Conservation (phyloP, 306 rosid genomes). For the Hippophae tibetana region DNA sequence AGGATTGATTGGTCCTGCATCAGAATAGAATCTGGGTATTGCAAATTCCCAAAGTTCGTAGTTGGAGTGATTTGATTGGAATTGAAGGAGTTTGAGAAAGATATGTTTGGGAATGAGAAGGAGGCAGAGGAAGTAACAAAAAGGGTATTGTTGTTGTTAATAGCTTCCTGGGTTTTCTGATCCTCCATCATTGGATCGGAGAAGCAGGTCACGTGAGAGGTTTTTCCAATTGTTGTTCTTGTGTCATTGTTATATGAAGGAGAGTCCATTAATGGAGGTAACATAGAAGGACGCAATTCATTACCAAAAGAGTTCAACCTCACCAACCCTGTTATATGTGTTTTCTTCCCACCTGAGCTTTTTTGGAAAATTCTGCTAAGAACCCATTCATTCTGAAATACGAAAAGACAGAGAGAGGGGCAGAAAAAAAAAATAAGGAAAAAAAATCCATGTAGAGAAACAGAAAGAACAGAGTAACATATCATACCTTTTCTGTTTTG, state of each 20-base stretch:
- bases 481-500: conserved; percentile 39
- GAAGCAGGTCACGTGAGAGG: conserved; percentile 61
- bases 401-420: conserved; percentile 8
- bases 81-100: not conserved
- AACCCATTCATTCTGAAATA: conserved; percentile 74
- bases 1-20: conserved; percentile 31
- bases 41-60: conserved; percentile 20
- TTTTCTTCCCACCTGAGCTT: conserved; percentile 31
- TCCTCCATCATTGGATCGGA: conserved; percentile 43
- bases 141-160: conserved; percentile 12
- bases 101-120: conserved; percentile 9
- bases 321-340: conserved; percentile 33
- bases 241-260: conserved; percentile 33
- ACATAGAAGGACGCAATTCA: conserved; percentile 10
- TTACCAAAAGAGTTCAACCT: conserved; percentile 22
- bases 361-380: conserved; percentile 65
- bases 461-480: not conserved
- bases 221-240: conserved; percentile 23
- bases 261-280: conserved; percentile 69
- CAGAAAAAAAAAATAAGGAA: not conserved
- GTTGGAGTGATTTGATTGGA: conserved; percentile 15
- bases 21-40: conserved; percentile 12
- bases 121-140: conserved; percentile 20
- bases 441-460: not conserved
- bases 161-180: conserved; percentile 18